Evolutionary conservation across 768 basidiomycete species (phyloP).

Genomic region (Tylopilus vinaceipallidus): DNA sequence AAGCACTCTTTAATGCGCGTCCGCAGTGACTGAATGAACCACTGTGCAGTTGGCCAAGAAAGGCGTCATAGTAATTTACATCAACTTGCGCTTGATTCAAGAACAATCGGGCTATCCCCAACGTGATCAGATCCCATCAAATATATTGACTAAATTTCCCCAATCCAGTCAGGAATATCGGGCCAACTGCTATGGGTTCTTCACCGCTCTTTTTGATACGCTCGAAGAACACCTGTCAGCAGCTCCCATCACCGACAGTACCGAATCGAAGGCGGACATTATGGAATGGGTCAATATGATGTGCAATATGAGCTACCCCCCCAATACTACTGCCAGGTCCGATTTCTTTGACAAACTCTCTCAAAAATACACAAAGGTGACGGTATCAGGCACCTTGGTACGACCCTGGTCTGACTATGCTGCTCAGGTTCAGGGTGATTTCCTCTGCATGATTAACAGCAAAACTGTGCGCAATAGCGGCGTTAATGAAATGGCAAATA

Average conservation of each 20-base stretch:
- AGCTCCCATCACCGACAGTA: background rate
- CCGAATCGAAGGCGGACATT: background rate
- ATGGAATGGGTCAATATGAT: slow-evolving; percentile 2
- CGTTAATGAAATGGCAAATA: background rate
- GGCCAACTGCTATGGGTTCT: slow-evolving; percentile 7
- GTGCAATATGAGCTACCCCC: slow-evolving; percentile 4
- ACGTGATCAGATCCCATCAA: slow-evolving; percentile 13
- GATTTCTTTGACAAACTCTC: background rate
- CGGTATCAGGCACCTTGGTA: fast-evolving
- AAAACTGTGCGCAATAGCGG: too few relatives aligned
- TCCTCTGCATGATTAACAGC: too few relatives aligned
- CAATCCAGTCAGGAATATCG: background rate
- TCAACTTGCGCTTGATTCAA: slow-evolving; percentile 4
- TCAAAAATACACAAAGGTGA: background rate
- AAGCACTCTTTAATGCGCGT: too few relatives aligned
- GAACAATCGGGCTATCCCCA: slow-evolving; percentile 12
- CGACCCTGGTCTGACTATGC: background rate
- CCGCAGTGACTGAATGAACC: background rate
- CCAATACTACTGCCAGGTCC: background rate
- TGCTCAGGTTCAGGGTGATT: background rate
- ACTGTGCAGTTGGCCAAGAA: slow-evolving; percentile 13
- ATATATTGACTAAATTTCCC: slow-evolving; percentile 9
- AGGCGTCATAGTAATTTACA: slow-evolving; percentile 16
- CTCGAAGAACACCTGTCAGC: background rate
- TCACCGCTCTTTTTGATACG: slow-evolving; percentile 12